phyloP scores from a whole-genome alignment of 1,284 basidiomycete species.

The Hemileia vastatrix region DNA sequence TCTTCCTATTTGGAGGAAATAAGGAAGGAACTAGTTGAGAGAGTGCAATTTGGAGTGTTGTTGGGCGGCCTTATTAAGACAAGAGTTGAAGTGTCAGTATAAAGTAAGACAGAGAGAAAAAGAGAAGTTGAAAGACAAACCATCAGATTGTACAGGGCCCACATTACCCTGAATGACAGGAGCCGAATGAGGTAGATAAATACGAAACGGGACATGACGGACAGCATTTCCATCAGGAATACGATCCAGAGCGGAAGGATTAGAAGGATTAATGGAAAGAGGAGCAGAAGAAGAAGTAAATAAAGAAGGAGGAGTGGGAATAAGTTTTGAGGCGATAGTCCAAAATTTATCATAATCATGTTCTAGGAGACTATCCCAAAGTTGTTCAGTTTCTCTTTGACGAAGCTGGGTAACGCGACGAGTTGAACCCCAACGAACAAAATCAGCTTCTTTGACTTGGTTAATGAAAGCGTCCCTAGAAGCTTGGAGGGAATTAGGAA shows the following conservation, averaged over 20 bases:
- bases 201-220: constrained; percentile 71
- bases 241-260: constrained; percentile 55
- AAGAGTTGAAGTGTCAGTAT: not conserved
- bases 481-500: constrained; percentile 64
- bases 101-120: constrained; percentile 27
- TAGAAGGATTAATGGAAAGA: constrained; percentile 49
- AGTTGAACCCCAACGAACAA: constrained; percentile 86
- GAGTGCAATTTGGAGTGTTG: constrained; percentile 43
- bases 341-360: constrained; percentile 92
- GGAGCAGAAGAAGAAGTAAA: constrained; percentile 43
- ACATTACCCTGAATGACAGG: constrained; percentile 81
- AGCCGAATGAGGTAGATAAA: constrained; percentile 76
- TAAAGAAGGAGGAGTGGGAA: constrained; percentile 46
- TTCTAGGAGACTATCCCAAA: constrained; percentile 86
- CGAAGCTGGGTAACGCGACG: constrained; percentile 78
- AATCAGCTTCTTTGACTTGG: constrained; percentile 71
- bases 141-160: constrained; percentile 63
- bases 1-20: constrained; percentile 33
- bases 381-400: constrained; percentile 78
- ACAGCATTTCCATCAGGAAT: constrained; percentile 66
- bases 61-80: constrained; percentile 44
- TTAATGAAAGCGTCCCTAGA: constrained; percentile 87
- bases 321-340: constrained; percentile 75
- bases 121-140: constrained; percentile 26
- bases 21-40: constrained; percentile 25